Evolutionary conservation across 768 basidiomycete genomes (phyloP), one percentile per base, ranked within the genome.

Genomic region (Trametopsis cervina): DNA sequence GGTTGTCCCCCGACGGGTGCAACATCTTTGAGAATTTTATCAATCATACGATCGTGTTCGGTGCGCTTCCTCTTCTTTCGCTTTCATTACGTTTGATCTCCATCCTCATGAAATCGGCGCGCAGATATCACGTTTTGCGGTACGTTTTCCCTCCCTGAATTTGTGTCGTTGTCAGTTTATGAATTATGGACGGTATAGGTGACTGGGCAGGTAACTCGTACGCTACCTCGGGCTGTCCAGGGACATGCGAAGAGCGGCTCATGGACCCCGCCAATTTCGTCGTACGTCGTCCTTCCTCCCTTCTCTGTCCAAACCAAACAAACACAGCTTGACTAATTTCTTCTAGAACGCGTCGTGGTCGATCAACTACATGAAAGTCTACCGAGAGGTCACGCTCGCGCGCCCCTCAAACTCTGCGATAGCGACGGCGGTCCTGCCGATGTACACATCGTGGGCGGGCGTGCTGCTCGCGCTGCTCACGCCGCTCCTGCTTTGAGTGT

Each of bases 201-300:
- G 86, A 88, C 64, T 89, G 87, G 88, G 88, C 88, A 12, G 87
- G 86, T 22, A 87, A 88, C 60, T 81, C 83, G 4, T 89, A 89
- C 56, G 74, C 77, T 4, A 83, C 83, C 10, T 81, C 76, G 1
- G 75, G 75, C 17, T 89, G 88, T 55, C 85, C 87, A 4, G 88
- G 86, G 33, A 83, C 83, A 24, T 90, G 88, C 57, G 59, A 71
- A 17, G 72, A 75, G 7, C 71, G 70, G 47, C 60, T 89, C 29
- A 78, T 73, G 72, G 71, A 87, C 58, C 86, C 88, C 1, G 58
- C 60, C 2, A 89, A 88, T 60, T 89, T 89, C 56, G 79, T 74
- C 59, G 87, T 81, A 65, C 43, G 81, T 65, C 18, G 20, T n/a
- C n/a, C n/a, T n/a, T n/a, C n/a, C n/a, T n/a, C n/a, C n/a, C n/a